A percentile compares a stretch with the other conserved stretches of the same genome.
Evolutionary conservation across 1,284 basidiomycete species (phyloP).

Genomic region (Austroboletus niveus): DNA sequence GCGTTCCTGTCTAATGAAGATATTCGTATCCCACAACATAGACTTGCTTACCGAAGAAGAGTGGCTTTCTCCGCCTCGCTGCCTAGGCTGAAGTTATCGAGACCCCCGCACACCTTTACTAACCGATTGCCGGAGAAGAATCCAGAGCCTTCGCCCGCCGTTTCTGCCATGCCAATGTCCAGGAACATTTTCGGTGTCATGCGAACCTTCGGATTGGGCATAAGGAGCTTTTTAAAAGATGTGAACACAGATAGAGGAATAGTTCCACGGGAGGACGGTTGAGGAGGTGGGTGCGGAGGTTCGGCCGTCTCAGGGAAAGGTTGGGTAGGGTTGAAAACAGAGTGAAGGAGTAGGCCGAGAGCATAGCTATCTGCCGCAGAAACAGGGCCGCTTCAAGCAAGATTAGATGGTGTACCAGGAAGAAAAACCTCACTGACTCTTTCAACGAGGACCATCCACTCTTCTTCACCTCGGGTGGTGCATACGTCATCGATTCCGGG

Average conservation of each 20-base stretch:
- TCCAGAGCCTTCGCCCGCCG: slow-evolving; percentile 53
- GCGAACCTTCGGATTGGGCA: slow-evolving; percentile 82
- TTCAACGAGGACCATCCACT: slow-evolving; percentile 81
- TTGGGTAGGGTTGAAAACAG: slow-evolving; percentile 80
- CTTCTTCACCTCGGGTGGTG: slow-evolving; percentile 90
- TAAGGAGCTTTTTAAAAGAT: slow-evolving; percentile 83
- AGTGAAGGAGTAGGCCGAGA: slow-evolving; percentile 81
- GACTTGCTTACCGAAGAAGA: slow-evolving; percentile 63
- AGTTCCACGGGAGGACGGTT: slow-evolving; percentile 69
- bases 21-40: background rate
- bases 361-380: slow-evolving; percentile 82
- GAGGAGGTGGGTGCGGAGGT: slow-evolving; percentile 72
- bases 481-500: slow-evolving; percentile 57
- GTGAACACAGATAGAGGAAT: slow-evolving; percentile 81
- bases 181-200: slow-evolving; percentile 78
- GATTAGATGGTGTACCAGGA: background rate
- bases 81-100: slow-evolving; percentile 86
- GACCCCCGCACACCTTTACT: slow-evolving; percentile 79
- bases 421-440: slow-evolving; percentile 56
- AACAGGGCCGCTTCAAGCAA: slow-evolving; percentile 56
- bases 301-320: slow-evolving; percentile 68
- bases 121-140: slow-evolving; percentile 88
- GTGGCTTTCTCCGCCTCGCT: slow-evolving; percentile 79
- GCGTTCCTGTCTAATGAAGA: background rate
- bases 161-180: slow-evolving; percentile 74